Evolutionary conservation across 2,329 filamentous ascomycete genomes (phyloP).

Genomic region (Ceratocystis papillata): DNA sequence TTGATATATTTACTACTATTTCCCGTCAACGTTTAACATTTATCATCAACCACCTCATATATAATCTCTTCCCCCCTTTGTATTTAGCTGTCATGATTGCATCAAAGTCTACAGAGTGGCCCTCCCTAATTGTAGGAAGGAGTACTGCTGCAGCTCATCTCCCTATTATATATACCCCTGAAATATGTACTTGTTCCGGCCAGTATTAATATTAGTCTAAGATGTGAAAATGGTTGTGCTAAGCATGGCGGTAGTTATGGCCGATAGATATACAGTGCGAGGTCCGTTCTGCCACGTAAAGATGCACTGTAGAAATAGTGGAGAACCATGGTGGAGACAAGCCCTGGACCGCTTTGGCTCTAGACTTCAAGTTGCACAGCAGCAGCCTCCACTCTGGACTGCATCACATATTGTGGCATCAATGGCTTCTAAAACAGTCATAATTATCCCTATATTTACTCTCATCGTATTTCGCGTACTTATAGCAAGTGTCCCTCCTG

Average conservation of each 20-base stretch:
- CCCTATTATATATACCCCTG: constrained; percentile 1
- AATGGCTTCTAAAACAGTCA: neutral
- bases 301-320: neutral
- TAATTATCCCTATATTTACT: neutral
- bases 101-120: neutral
- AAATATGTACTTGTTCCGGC: neutral
- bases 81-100: neutral
- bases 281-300: neutral
- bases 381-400: neutral
- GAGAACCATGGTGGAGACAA: neutral
- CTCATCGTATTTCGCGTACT: neutral
- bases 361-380: neutral
- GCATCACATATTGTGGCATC: neutral
- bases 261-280: neutral
- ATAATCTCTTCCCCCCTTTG: neutral
- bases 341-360: neutral
- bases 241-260: too few species aligned
- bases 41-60: neutral
- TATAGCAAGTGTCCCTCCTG: neutral
- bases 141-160: neutral
- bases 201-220: too few species aligned
- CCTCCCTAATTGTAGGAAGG: neutral
- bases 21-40: neutral
- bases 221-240: too few species aligned
- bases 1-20: neutral